phyloP scores from a whole-genome alignment of 2,329 filamentous ascomycete genomes.

The Claviceps capensis region DNA sequence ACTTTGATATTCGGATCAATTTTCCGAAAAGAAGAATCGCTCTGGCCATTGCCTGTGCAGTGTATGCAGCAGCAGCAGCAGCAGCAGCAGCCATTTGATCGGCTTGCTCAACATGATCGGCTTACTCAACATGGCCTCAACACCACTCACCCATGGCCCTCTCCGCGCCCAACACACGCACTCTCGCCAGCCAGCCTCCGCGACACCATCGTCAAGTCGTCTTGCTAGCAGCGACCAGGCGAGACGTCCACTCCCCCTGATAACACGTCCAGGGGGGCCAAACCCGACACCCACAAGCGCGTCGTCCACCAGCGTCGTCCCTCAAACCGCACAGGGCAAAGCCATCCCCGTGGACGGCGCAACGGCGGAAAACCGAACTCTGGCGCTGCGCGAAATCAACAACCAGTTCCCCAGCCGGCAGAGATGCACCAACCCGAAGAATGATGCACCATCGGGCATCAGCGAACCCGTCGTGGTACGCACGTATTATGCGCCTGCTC shows the following conservation, averaged over 20 bases:
- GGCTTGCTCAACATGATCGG: background rate
- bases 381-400: slow-evolving; percentile 46
- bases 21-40: no score
- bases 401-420: slow-evolving; percentile 42
- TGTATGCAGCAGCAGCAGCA: no score
- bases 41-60: no score
- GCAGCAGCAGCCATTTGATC: no score
- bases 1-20: no score
- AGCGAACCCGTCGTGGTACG: slow-evolving; percentile 54
- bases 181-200: slow-evolving; percentile 8
- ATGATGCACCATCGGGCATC: slow-evolving; percentile 41
- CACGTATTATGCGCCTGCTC: slow-evolving; percentile 41
- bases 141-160: background rate
- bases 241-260: slow-evolving; percentile 29
- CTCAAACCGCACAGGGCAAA: slow-evolving; percentile 41
- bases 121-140: slow-evolving; percentile 1
- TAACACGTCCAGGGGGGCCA: slow-evolving; percentile 33
- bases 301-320: slow-evolving; percentile 38
- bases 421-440: slow-evolving; percentile 41
- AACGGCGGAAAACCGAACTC: slow-evolving; percentile 42
- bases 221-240: slow-evolving; percentile 14
- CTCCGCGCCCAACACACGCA: slow-evolving; percentile 9
- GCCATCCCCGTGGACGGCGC: slow-evolving; percentile 43
- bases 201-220: slow-evolving; percentile 12
- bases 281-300: slow-evolving; percentile 37